A percentile compares a stretch with the other conserved stretches of the same genome.
phyloP scores from a whole-genome alignment of 106 monocot species.

The Dioscorea dumetorum region DNA sequence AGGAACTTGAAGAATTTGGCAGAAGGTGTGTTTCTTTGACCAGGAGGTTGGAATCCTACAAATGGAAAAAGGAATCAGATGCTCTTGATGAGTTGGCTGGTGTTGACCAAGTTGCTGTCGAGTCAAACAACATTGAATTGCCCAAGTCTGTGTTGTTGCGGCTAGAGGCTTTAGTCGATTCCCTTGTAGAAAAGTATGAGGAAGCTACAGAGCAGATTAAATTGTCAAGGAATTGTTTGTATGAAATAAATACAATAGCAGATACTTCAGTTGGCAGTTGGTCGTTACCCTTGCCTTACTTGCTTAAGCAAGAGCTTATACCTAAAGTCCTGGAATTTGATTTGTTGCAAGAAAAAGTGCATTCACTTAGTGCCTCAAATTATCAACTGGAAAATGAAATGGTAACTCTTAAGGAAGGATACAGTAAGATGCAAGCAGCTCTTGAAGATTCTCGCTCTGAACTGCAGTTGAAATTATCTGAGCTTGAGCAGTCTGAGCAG shows the following conservation, averaged over 20 bases:
- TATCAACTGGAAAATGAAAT: constrained; percentile 55
- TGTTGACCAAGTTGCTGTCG: not conserved
- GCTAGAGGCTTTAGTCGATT: constrained; percentile 55
- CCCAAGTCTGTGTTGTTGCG: constrained; percentile 27
- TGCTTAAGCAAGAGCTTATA: constrained; percentile 42
- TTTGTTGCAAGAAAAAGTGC: constrained; percentile 42
- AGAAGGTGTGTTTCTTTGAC: constrained; percentile 39
- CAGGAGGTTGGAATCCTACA: constrained; percentile 29
- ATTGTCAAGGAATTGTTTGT: constrained; percentile 44
- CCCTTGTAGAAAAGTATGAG: constrained; percentile 34
- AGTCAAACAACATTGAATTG: constrained; percentile 19
- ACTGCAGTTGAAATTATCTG: constrained; percentile 48
- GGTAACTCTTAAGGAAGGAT: constrained; percentile 40
- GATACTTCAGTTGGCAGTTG: constrained; percentile 30
- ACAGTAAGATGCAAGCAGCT: constrained; percentile 47
- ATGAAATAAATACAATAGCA: constrained; percentile 20
- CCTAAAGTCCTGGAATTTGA: constrained; percentile 40
- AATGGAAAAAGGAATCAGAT: constrained; percentile 8
- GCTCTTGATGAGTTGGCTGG: not conserved
- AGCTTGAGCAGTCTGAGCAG: constrained; percentile 83
- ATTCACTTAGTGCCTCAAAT: constrained; percentile 27
- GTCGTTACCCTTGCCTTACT: constrained; percentile 42
- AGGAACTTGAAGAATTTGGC: constrained; percentile 39
- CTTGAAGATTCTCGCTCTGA: constrained; percentile 40
- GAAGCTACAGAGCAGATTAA: constrained; percentile 45